A percentile compares a stretch with the other conserved stretches of the same genome.
These are phyloP conservation scores for Hortiboletus campestris DNA, from an alignment of 768 basidiomycete genomes.

Conservation along the genomic window DNA sequence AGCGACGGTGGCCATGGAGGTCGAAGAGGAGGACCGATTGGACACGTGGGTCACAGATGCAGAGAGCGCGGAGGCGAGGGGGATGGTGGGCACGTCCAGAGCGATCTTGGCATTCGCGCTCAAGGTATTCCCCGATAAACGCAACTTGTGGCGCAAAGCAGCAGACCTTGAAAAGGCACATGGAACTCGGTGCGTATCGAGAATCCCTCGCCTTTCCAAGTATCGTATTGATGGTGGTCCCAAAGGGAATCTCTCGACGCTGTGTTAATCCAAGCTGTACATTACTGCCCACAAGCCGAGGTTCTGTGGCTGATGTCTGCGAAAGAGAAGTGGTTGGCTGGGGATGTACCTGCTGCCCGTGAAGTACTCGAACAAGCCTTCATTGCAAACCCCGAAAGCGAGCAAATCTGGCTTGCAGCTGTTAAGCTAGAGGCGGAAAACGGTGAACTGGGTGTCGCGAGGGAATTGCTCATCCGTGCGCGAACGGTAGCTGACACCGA, in stretches of 20 bases:
- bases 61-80: slow-evolving; percentile 71
- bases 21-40: slow-evolving; percentile 91
- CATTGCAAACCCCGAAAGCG: slow-evolving; percentile 93
- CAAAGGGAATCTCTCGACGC: slow-evolving; percentile 75
- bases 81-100: slow-evolving; percentile 77
- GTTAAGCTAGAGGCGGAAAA: slow-evolving; percentile 97
- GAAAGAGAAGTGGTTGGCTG: slow-evolving; percentile 92
- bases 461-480: slow-evolving; percentile 84
- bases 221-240: slow-evolving; percentile 4
- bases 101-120: slow-evolving; percentile 90
- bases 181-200: slow-evolving; percentile 63
- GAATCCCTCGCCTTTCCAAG: neutral
- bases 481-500: slow-evolving; percentile 92
- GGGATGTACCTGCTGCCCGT: slow-evolving; percentile 89
- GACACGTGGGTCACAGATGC: slow-evolving; percentile 93
- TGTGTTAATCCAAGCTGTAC: slow-evolving; percentile 78
- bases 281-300: slow-evolving; percentile 93
- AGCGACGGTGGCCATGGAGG: slow-evolving; percentile 88
- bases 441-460: slow-evolving; percentile 81
- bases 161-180: slow-evolving; percentile 92
- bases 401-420: slow-evolving; percentile 96
- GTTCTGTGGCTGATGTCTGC: slow-evolving; percentile 98
- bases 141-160: slow-evolving; percentile 84
- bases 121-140: slow-evolving; percentile 84
- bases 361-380: slow-evolving; percentile 88